Evolutionary conservation across 202 grass and related monocot genomes (phyloP).

Genomic region (Dendrocalamus latiflorus): DNA sequence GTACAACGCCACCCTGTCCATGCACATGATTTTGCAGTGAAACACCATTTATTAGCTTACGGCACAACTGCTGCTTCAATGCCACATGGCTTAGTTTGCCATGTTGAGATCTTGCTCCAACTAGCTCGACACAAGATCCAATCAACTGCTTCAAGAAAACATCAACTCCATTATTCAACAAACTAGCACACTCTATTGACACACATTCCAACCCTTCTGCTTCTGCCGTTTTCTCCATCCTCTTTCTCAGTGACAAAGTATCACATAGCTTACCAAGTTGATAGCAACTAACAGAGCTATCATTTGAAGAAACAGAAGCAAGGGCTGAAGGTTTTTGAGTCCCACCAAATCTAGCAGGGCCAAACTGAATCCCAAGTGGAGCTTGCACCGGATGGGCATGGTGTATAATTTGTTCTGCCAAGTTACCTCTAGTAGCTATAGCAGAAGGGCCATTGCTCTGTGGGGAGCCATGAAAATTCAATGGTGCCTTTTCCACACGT

Average conservation of each 20-base stretch:
- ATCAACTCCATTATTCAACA: constrained; percentile 77
- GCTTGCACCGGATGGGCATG: constrained; percentile 40
- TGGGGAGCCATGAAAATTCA: constrained; percentile 14
- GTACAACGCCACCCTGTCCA: constrained; percentile 23
- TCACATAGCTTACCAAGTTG: constrained; percentile 56
- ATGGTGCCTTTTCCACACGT: constrained; percentile 30
- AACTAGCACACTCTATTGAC: constrained; percentile 58
- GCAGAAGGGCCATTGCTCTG: constrained; percentile 22
- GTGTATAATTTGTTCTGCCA: constrained; percentile 19
- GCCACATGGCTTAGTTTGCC: too few relatives aligned
- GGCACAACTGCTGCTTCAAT: constrained; percentile 29
- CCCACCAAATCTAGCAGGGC: constrained; percentile 39
- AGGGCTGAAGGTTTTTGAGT: constrained; percentile 21
- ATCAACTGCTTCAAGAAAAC: constrained; percentile 72
- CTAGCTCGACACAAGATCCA: constrained; percentile 52
- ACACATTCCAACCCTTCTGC: constrained; percentile 59
- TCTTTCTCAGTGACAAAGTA: constrained; percentile 47
- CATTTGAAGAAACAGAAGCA: constrained; percentile 30
- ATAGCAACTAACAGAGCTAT: constrained; percentile 33
- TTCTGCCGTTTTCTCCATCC: constrained; percentile 67
- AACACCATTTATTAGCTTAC: constrained; percentile 47
- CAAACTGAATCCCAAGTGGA: constrained; percentile 74
- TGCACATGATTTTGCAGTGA: constrained; percentile 41
- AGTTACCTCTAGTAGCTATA: constrained; percentile 12
- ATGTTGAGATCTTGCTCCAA: constrained; percentile 47